These are phyloP conservation scores for Glycine soja DNA, from an alignment of 306 rosid genomes.

Conservation along the genomic window DNA sequence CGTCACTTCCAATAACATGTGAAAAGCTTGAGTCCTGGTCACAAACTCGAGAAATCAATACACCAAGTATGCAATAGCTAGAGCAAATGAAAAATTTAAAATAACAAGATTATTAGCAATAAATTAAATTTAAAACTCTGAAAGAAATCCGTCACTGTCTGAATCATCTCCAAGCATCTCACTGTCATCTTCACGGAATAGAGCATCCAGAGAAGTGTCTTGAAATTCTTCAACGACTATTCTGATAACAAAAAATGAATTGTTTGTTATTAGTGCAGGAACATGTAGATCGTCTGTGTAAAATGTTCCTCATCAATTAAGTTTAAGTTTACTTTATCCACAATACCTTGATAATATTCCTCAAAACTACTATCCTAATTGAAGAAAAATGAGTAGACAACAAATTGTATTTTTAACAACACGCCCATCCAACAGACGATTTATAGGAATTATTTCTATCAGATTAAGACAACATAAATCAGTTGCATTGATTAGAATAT, in stretches of 20 bases:
- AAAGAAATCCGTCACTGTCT: slow-evolving; percentile 84
- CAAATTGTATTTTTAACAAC: no score
- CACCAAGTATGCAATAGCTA: slow-evolving; percentile 24
- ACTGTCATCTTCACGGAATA: slow-evolving; percentile 71
- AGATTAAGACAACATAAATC: slow-evolving; percentile 12
- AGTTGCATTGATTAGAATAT: neutral
- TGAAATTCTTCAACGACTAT: slow-evolving; percentile 51
- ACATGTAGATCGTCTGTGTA: neutral
- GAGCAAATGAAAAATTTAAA: slow-evolving; percentile 16
- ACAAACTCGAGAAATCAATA: slow-evolving; percentile 41
- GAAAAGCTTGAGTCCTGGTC: slow-evolving; percentile 64
- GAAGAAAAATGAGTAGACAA: neutral
- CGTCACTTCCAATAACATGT: slow-evolving; percentile 47
- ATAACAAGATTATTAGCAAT: slow-evolving; percentile 19
- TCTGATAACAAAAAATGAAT: slow-evolving; percentile 48
- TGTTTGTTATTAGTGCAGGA: slow-evolving; percentile 7
- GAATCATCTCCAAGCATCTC: slow-evolving; percentile 67
- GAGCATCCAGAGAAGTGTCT: slow-evolving; percentile 59
- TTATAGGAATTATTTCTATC: no score
- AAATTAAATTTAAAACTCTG: slow-evolving; percentile 70
- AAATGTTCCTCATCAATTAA: slow-evolving; percentile 5
- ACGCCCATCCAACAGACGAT: no score
- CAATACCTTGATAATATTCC: slow-evolving; percentile 9
- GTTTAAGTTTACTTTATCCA: slow-evolving; percentile 2
- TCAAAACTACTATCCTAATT: neutral